phyloP scores from a whole-genome alignment of 2,329 filamentous ascomycete genomes.

The Trichoderma harzianum region DNA sequence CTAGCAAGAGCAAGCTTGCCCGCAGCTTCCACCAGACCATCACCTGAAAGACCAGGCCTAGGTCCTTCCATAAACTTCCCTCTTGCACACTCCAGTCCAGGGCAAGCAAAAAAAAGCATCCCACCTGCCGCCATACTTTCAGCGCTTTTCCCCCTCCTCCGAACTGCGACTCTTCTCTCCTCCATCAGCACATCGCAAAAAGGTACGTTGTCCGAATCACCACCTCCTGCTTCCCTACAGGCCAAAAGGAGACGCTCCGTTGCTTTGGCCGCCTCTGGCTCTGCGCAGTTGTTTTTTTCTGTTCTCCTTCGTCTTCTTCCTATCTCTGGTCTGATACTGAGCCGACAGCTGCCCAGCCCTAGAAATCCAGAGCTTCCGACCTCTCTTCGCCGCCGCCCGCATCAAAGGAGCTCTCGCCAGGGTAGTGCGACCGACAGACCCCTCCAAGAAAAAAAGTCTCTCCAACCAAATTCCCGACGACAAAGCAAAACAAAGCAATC shows the following conservation, averaged over 20 bases:
- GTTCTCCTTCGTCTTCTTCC: background rate
- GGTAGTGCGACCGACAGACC: conserved; percentile 1
- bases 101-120: conserved; percentile 6
- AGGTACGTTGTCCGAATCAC: background rate
- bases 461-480: conserved; percentile 35
- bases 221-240: background rate
- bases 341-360: background rate
- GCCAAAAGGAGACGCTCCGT: background rate
- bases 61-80: conserved; percentile 10
- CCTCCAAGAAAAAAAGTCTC: background rate
- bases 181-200: background rate
- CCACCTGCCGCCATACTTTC: conserved; percentile 1
- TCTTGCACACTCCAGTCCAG: background rate
- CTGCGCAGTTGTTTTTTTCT: conserved; percentile 11
- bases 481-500: conserved; percentile 28
- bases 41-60: conserved; percentile 8
- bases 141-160: conserved; percentile 4
- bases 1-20: conserved; percentile 9
- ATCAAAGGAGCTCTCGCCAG: background rate
- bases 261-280: conserved; percentile 14
- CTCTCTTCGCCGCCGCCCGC: background rate
- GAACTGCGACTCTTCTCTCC: background rate
- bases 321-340: background rate
- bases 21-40: conserved; percentile 9
- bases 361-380: conserved; percentile 1